Conservation (phyloP, 1,284 basidiomycete genomes). For the Puccinia polysora region DNA sequence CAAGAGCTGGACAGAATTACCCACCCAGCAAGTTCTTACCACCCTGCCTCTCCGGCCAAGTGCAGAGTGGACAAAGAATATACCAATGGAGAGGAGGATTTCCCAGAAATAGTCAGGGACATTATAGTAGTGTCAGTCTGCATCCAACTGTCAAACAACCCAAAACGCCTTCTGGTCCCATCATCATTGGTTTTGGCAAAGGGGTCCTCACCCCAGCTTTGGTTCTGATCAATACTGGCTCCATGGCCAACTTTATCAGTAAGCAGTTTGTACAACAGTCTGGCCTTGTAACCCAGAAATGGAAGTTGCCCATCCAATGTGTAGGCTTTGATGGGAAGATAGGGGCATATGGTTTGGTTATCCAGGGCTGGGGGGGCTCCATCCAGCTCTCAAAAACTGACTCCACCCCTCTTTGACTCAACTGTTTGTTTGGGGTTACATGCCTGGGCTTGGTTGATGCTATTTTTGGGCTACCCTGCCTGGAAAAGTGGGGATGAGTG, state of each 20-base stretch:
- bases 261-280: background rate
- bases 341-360: background rate
- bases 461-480: constrained; percentile 20
- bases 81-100: too few relatives aligned
- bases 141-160: too few relatives aligned
- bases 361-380: background rate
- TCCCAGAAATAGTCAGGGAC: too few relatives aligned
- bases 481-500: background rate
- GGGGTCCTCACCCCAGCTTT: too few relatives aligned
- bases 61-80: too few relatives aligned
- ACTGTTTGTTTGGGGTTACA: background rate
- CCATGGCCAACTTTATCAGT: background rate
- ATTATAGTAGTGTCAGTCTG: too few relatives aligned
- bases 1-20: too few relatives aligned
- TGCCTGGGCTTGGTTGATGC: background rate
- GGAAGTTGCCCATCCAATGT: background rate
- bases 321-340: background rate
- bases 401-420: background rate
- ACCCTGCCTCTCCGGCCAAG: too few relatives aligned
- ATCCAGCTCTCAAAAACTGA: background rate
- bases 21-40: too few relatives aligned
- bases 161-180: too few relatives aligned
- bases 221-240: background rate
- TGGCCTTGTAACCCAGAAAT: background rate
- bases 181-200: too few relatives aligned